A percentile compares a stretch with the other conserved stretches of the same genome.
Evolutionary conservation across 1,284 basidiomycete genomes (phyloP).

Genomic region (Moesziomyces parantarcticus): DNA sequence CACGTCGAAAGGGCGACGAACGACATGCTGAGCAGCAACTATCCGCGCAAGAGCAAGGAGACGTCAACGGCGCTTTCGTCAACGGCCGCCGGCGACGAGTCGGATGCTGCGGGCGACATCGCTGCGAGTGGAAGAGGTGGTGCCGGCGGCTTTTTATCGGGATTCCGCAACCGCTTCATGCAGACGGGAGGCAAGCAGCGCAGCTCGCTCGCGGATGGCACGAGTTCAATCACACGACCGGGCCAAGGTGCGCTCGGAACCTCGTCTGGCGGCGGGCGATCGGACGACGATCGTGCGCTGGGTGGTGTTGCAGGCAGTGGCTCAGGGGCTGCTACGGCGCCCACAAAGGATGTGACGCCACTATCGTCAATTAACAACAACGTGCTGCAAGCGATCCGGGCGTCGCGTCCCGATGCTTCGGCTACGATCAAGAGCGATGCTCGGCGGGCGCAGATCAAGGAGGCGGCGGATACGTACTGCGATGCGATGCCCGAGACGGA

Average conservation of each 20-base stretch:
- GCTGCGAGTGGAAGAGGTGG: slow-evolving; percentile 4
- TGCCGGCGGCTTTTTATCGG: slow-evolving; percentile 43
- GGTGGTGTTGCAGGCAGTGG: slow-evolving; percentile 13
- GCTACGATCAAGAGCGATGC: slow-evolving; percentile 65
- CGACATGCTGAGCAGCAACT: slow-evolving; percentile 55
- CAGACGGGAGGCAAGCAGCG: slow-evolving; percentile 27
- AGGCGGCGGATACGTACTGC: slow-evolving; percentile 68
- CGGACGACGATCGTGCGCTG: slow-evolving; percentile 25
- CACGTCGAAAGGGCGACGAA: slow-evolving; percentile 65
- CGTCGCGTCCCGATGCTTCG: slow-evolving; percentile 68
- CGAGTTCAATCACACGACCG: slow-evolving; percentile 55
- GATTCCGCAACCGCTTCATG: slow-evolving; percentile 43
- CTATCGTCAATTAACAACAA: slow-evolving; percentile 66
- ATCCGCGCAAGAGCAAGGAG: slow-evolving; percentile 52
- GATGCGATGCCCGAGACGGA: slow-evolving; percentile 67
- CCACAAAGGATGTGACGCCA: slow-evolving; percentile 59
- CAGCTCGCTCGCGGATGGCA: slow-evolving; percentile 58
- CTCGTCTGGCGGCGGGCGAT: slow-evolving; percentile 26
- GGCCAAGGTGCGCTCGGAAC: slow-evolving; percentile 20
- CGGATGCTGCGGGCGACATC: neutral
- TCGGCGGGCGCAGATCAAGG: slow-evolving; percentile 67
- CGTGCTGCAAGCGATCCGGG: slow-evolving; percentile 66
- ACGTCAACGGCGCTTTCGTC: slow-evolving; percentile 15
- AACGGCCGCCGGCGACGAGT: slow-evolving; percentile 11
- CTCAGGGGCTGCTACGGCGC: slow-evolving; percentile 34